These are phyloP conservation scores for Trichoderma cornu-damae DNA, from an alignment of 2,329 filamentous ascomycete species.

Conservation along the genomic window DNA sequence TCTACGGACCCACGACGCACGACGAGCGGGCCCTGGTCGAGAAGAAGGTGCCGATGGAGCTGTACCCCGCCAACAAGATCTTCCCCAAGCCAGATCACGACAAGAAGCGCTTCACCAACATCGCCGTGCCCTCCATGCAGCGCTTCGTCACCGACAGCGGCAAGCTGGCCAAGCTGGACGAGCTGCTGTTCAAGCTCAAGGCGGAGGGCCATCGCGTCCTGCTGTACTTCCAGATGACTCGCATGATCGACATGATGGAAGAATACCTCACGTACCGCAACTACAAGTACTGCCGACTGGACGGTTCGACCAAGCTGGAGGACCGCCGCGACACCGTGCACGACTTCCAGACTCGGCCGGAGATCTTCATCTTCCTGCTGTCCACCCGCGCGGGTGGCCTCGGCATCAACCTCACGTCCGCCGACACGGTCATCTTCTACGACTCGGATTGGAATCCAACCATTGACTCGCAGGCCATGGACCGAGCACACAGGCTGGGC, in stretches of 20 bases:
- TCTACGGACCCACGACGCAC: slow-evolving; percentile 61
- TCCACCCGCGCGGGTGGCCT: slow-evolving; percentile 95
- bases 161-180: slow-evolving; percentile 87
- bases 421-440: slow-evolving; percentile 99
- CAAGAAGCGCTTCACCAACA: slow-evolving; percentile 82
- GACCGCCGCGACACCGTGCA: slow-evolving; percentile 93
- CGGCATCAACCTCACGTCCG: slow-evolving; percentile 93
- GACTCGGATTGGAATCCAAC: slow-evolving; percentile 99
- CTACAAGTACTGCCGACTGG: slow-evolving; percentile 95
- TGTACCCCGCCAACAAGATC: slow-evolving; percentile 59
- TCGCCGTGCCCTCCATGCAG: slow-evolving; percentile 90
- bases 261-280: slow-evolving; percentile 98
- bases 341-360: slow-evolving; percentile 89
- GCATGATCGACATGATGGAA: slow-evolving; percentile 99
- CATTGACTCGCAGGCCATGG: slow-evolving; percentile 98
- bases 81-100: slow-evolving; percentile 74
- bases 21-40: slow-evolving; percentile 73
- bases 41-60: slow-evolving; percentile 60
- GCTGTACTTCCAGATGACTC: slow-evolving; percentile 99
- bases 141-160: slow-evolving; percentile 97
- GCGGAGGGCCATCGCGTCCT: slow-evolving; percentile 87
- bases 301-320: slow-evolving; percentile 95
- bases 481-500: slow-evolving; percentile 93
- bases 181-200: slow-evolving; percentile 83
- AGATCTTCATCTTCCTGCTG: slow-evolving; percentile 95